These are phyloP conservation scores for Ceratopteris richardii DNA, from an alignment of 75 land plant genomes.

Conservation along the genomic window DNA sequence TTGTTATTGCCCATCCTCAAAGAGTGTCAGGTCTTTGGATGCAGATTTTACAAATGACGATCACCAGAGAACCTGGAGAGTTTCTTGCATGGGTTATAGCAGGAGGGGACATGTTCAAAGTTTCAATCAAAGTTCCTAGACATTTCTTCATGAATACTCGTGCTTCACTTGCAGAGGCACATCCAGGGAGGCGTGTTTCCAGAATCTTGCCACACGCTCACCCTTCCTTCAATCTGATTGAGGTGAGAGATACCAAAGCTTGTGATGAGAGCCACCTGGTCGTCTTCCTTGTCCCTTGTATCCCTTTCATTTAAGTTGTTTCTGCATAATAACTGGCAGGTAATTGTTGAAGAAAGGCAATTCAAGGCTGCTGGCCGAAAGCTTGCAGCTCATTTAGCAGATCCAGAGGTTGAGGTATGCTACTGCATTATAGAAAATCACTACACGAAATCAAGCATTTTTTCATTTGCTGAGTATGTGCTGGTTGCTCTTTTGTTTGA, in stretches of 20 bases:
- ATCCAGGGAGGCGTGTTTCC: constrained; percentile 84
- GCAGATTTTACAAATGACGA: constrained; percentile 77
- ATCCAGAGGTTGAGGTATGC: constrained; percentile 95
- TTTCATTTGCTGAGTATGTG: not conserved
- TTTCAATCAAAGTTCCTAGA: constrained; percentile 73
- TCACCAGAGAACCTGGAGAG: constrained; percentile 54
- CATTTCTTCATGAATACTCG: constrained; percentile 87
- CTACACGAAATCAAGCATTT: not conserved
- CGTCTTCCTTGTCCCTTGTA: not conserved
- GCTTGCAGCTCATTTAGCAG: constrained; percentile 87
- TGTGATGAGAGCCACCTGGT: not conserved
- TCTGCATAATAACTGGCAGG: constrained; percentile 29
- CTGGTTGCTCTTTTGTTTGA: not conserved
- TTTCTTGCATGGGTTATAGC: constrained; percentile 87
- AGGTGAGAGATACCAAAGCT: constrained; percentile 33
- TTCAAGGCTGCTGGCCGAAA: constrained; percentile 66
- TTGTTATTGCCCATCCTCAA: too few species aligned
- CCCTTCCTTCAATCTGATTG: constrained; percentile 65
- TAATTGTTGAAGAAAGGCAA: constrained; percentile 68
- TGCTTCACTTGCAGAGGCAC: constrained; percentile 72
- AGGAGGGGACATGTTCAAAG: constrained; percentile 68
- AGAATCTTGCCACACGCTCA: constrained; percentile 84
- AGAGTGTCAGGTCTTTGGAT: too few species aligned
- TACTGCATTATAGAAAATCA: too few species aligned
- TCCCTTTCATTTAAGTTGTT: not conserved